phyloP scores from a whole-genome alignment of 2,329 filamentous ascomycete genomes.

The Polytolypa hystricis region DNA sequence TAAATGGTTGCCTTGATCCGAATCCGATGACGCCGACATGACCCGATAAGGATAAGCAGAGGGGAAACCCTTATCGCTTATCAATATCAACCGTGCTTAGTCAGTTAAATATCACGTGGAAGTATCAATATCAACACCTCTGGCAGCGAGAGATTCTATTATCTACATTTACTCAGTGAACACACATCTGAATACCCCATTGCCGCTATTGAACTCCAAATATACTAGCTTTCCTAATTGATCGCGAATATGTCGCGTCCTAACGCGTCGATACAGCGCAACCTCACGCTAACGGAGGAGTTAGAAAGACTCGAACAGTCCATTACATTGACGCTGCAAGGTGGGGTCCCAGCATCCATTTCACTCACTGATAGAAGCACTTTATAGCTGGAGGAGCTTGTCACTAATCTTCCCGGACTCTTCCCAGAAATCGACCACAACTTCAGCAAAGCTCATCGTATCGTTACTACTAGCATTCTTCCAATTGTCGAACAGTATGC shows the following conservation, averaged over 20 bases:
- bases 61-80: background rate
- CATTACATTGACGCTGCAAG: slow-evolving; percentile 91
- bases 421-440: slow-evolving; percentile 87
- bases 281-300: slow-evolving; percentile 80
- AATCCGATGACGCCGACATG: too few relatives aligned
- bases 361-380: background rate
- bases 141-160: too few relatives aligned
- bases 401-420: slow-evolving; percentile 1
- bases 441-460: slow-evolving; percentile 91
- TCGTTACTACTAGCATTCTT: slow-evolving; percentile 86
- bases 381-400: background rate
- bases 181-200: background rate
- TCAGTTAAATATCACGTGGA: too few relatives aligned
- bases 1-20: too few relatives aligned
- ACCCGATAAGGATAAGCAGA: background rate
- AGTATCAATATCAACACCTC: too few relatives aligned
- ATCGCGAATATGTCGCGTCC: slow-evolving; percentile 39
- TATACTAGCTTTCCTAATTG: background rate
- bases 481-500: slow-evolving; percentile 92
- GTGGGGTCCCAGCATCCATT: slow-evolving; percentile 31
- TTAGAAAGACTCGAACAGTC: slow-evolving; percentile 92
- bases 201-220: background rate
- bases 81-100: background rate
- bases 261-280: slow-evolving; percentile 39
- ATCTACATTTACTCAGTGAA: background rate